phyloP scores from a whole-genome alignment of 192 early-diverging fungal genomes.

The Podila epigama region DNA sequence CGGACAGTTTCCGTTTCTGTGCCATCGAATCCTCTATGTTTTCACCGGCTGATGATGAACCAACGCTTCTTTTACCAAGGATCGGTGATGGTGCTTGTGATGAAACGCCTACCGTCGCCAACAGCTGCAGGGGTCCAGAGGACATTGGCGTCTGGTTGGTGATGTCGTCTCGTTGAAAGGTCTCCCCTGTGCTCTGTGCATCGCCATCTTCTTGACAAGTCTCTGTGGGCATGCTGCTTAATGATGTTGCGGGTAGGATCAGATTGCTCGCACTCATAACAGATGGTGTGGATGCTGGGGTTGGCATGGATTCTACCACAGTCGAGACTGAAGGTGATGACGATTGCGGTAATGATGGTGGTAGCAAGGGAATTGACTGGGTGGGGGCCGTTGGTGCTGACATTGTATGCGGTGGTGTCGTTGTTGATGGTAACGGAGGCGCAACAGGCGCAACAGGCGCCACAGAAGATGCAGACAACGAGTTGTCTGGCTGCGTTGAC shows the following conservation, averaged over 20 bases:
- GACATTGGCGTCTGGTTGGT: not conserved
- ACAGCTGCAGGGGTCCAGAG: not conserved
- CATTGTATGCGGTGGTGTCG: not conserved
- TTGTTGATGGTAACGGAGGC: not conserved
- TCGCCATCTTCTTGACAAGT: not conserved
- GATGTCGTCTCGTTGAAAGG: not conserved
- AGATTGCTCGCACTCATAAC: not conserved
- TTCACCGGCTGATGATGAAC: constrained; percentile 1
- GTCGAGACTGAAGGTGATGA: constrained; percentile 22
- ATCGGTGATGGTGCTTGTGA: constrained; percentile 9
- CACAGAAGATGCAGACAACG: not conserved
- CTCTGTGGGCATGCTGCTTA: not conserved
- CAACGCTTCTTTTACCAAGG: constrained; percentile 29
- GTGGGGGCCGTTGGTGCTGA: not conserved
- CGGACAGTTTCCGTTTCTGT: constrained; percentile 33
- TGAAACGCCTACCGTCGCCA: not conserved
- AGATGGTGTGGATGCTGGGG: constrained; percentile 30
- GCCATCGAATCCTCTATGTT: constrained; percentile 13
- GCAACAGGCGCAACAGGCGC: not conserved
- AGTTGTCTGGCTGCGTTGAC: not conserved
- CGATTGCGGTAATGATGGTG: not conserved
- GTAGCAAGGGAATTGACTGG: not conserved
- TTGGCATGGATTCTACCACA: too few species aligned
- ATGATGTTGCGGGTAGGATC: not conserved
- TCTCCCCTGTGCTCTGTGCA: not conserved